A percentile compares a stretch with the other conserved stretches of the same genome.
Conservation (phyloP, 768 basidiomycete genomes). For the Pisolithus microcarpus region DNA sequence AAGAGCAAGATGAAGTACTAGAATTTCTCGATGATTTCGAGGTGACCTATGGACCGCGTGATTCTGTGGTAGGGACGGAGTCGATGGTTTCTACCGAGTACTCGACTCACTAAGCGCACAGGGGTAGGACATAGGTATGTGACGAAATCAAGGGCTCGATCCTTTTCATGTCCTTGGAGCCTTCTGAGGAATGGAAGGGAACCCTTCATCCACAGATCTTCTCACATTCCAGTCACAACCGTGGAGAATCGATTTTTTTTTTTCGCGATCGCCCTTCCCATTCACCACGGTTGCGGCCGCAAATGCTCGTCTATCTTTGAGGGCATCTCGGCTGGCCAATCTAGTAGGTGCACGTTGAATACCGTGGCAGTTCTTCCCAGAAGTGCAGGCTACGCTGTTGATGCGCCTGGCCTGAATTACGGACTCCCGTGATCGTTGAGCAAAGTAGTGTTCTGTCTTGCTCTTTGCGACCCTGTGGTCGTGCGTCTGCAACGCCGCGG, state of each 20-base stretch:
- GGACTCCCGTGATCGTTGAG: conserved; percentile 5
- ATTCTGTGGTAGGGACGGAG: background rate
- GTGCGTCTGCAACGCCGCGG: background rate
- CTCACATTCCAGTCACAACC: background rate
- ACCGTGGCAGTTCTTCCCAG: conserved; percentile 8
- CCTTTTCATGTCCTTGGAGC: background rate
- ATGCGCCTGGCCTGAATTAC: conserved; percentile 26
- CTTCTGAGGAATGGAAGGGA: conserved; percentile 1
- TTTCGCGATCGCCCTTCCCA: background rate
- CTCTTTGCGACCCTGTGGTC: background rate
- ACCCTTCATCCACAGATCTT: background rate
- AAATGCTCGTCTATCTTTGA: background rate
- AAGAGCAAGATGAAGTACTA: conserved; percentile 2
- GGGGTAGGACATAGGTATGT: background rate
- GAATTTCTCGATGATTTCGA: background rate
- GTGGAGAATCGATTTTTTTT: background rate
- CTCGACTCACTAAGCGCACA: background rate
- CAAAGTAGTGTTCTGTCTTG: background rate
- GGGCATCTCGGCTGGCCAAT: background rate
- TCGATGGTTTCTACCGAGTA: too few relatives aligned
- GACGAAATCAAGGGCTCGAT: background rate
- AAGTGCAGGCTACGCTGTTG: conserved; percentile 22
- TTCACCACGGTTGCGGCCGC: background rate
- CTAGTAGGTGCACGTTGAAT: conserved; percentile 17
- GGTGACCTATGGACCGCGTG: background rate